Percentiles rank a stretch among this genome's conserved stretches.
Conservation (phyloP, 164 flowering plant species). For the Stephania japonica region DNA sequence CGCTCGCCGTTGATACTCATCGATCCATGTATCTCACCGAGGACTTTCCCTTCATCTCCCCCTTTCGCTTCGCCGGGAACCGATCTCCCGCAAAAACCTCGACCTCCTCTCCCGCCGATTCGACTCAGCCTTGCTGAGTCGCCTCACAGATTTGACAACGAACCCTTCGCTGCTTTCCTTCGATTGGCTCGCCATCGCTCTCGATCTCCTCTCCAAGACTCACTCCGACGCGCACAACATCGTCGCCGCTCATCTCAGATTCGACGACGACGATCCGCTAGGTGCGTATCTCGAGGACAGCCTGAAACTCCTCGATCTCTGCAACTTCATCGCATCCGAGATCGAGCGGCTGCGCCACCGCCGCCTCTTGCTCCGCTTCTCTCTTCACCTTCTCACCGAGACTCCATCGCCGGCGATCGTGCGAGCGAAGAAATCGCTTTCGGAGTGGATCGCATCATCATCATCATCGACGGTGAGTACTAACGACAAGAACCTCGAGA, state of each 20-base stretch:
- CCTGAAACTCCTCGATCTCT: conserved; percentile 28
- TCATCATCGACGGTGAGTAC: neutral
- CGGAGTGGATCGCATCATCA: conserved; percentile 17
- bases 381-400: conserved; percentile 16
- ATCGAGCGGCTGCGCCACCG: conserved; percentile 26
- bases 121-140: conserved; percentile 25
- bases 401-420: conserved; percentile 16
- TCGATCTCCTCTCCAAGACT: conserved; percentile 23
- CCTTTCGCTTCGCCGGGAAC: conserved; percentile 9
- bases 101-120: conserved; percentile 19
- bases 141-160: conserved; percentile 18
- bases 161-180: conserved; percentile 1
- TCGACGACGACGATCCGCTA: conserved; percentile 5
- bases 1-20: neutral
- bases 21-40: conserved; percentile 14
- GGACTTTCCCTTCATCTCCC: conserved; percentile 1
- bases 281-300: conserved; percentile 22
- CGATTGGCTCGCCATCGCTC: conserved; percentile 26
- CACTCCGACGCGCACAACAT: conserved; percentile 25
- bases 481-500: conserved; percentile 1
- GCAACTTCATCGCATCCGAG: conserved; percentile 30
- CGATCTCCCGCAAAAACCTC: conserved; percentile 15
- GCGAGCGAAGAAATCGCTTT: conserved; percentile 22
- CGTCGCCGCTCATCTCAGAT: conserved; percentile 5
- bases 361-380: conserved; percentile 21